These are phyloP conservation scores for Erodium texanum DNA, from an alignment of 441 rosid species.

Conservation along the genomic window DNA sequence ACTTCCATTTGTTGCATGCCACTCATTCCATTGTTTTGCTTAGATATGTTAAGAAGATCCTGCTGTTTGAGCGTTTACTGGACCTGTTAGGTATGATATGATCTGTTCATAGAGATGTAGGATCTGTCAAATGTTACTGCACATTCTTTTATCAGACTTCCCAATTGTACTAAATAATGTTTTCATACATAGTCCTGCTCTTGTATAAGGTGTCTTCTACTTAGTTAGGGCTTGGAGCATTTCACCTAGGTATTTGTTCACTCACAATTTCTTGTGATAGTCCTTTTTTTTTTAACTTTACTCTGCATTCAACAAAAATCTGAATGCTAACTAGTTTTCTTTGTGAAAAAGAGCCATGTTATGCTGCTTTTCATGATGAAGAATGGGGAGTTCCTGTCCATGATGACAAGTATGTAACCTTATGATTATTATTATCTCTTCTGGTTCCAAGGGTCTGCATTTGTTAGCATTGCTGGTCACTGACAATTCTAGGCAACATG, in stretches of 20 bases:
- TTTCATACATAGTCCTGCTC: background rate
- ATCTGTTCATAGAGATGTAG: background rate
- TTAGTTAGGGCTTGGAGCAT: background rate
- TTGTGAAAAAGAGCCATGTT: constrained; percentile 5
- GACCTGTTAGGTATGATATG: background rate
- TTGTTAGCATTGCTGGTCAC: background rate
- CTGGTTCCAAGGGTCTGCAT: background rate
- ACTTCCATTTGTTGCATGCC: background rate
- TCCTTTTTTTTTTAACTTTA: background rate
- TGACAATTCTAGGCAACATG: background rate
- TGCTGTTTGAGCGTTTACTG: background rate
- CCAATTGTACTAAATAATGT: background rate
- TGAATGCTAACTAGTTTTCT: background rate
- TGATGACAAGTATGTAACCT: constrained; percentile 19
- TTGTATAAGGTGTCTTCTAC: background rate
- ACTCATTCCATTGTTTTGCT: background rate
- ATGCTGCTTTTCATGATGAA: constrained; percentile 19
- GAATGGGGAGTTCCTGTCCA: constrained; percentile 27
- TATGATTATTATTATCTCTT: background rate
- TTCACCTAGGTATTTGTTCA: background rate
- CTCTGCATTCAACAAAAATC: background rate
- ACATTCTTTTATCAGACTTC: background rate
- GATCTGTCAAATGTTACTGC: background rate
- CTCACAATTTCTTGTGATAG: background rate
- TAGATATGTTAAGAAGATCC: background rate